Percentiles rank a stretch among this genome's conserved stretches.
These are phyloP conservation scores for Aspergillus bridgeri DNA, from an alignment of 495 filamentous ascomycete genomes.

Conservation along the genomic window DNA sequence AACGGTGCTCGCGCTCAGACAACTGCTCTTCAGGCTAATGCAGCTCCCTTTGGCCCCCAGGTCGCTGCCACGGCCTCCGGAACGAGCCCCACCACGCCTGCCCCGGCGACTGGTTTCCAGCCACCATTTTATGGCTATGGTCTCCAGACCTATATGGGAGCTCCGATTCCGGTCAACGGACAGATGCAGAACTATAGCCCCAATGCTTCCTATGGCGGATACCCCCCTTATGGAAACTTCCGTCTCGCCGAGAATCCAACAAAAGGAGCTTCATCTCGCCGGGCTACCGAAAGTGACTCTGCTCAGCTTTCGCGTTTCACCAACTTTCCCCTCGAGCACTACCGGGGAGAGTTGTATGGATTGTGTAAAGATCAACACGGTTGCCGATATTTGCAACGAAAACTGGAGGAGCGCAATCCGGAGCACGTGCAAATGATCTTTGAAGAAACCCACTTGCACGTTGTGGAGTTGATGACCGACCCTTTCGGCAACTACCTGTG, in stretches of 20 bases:
- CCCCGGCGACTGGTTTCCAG: constrained; percentile 25
- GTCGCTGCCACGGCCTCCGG: constrained; percentile 23
- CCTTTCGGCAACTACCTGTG: constrained; percentile 98
- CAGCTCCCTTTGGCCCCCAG: constrained; percentile 63
- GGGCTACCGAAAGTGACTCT: constrained; percentile 35
- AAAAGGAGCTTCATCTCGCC: constrained; percentile 27
- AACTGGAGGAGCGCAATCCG: constrained; percentile 84
- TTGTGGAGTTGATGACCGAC: constrained; percentile 97
- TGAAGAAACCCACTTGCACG: constrained; percentile 82
- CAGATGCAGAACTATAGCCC: constrained; percentile 28
- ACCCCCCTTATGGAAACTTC: constrained; percentile 31
- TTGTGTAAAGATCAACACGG: constrained; percentile 97
- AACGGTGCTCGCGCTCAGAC: constrained; percentile 49
- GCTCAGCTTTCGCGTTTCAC: constrained; percentile 60
- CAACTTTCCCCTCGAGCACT: constrained; percentile 72
- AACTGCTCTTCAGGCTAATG: constrained; percentile 73
- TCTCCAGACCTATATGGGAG: constrained; percentile 32
- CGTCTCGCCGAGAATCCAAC: constrained; percentile 30
- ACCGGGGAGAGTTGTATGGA: constrained; percentile 75
- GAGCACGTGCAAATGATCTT: constrained; percentile 90
- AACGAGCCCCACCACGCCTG: constrained; percentile 17
- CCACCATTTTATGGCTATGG: constrained; percentile 32
- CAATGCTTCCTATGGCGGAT: constrained; percentile 24
- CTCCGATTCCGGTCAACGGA: constrained; percentile 23
- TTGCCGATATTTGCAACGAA: constrained; percentile 92